phyloP scores from a whole-genome alignment of 805 yeast genomes.

The Pichia membranifaciens region DNA sequence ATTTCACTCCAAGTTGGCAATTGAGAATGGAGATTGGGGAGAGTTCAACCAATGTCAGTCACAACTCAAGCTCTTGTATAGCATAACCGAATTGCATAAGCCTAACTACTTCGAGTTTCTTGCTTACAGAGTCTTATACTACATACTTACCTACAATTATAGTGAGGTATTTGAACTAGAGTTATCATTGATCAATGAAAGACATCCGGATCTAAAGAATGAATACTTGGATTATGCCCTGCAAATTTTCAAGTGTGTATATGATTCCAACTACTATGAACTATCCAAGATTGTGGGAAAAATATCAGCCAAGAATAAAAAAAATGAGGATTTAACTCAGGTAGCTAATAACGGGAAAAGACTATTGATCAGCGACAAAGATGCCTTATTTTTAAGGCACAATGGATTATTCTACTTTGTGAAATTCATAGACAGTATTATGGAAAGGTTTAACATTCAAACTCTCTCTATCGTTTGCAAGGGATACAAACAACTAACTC shows the following conservation, averaged over 20 bases:
- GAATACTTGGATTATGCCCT: slow-evolving; percentile 31
- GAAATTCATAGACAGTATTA: slow-evolving; percentile 40
- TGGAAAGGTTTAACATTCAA: slow-evolving; percentile 51
- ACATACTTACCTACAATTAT: slow-evolving; percentile 64
- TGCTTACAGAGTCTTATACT: slow-evolving; percentile 68
- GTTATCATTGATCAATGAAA: slow-evolving; percentile 17
- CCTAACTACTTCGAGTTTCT: slow-evolving; percentile 55
- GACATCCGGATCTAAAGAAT: slow-evolving; percentile 9
- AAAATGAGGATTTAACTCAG: neutral
- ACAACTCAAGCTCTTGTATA: slow-evolving; percentile 62
- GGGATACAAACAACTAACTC: slow-evolving; percentile 45
- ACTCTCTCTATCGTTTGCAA: slow-evolving; percentile 51
- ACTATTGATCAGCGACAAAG: slow-evolving; percentile 11
- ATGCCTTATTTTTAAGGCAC: slow-evolving; percentile 19
- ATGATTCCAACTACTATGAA: slow-evolving; percentile 44
- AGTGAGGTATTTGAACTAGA: slow-evolving; percentile 46
- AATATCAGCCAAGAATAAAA: slow-evolving; percentile 27
- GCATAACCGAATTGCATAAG: slow-evolving; percentile 22
- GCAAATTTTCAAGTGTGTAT: slow-evolving; percentile 29
- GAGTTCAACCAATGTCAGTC: slow-evolving; percentile 95
- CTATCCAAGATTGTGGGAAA: slow-evolving; percentile 40
- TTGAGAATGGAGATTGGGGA: slow-evolving; percentile 78
- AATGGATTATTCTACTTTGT: slow-evolving; percentile 22
- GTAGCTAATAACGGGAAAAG: neutral
- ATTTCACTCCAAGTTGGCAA: slow-evolving; percentile 80